A percentile compares a stretch with the other conserved stretches of the same genome.
phyloP scores from a whole-genome alignment of 768 basidiomycete genomes.

The Dacryopinax primogenitus region DNA sequence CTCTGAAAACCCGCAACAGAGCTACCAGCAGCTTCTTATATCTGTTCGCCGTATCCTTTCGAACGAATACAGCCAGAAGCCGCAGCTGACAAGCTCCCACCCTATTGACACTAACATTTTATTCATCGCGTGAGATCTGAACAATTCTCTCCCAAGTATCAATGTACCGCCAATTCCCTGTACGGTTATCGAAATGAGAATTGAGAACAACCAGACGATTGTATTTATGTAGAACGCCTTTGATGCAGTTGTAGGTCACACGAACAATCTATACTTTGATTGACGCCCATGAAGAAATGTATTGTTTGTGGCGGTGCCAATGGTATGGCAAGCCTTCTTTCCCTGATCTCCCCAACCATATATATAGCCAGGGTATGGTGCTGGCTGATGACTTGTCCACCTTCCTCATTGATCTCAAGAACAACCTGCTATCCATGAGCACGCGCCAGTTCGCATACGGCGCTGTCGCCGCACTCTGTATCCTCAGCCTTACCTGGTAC shows the following conservation, averaged over 20 bases:
- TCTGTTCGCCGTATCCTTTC: slow-evolving; percentile 9
- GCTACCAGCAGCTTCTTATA: slow-evolving; percentile 21
- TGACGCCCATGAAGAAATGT: too few species aligned
- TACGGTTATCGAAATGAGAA: too few species aligned
- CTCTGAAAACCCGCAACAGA: slow-evolving; percentile 29
- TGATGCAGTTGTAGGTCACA: too few species aligned
- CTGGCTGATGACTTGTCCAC: not conserved
- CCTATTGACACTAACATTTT: slow-evolving; percentile 27
- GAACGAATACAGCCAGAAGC: slow-evolving; percentile 32
- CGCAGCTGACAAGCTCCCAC: slow-evolving; percentile 27
- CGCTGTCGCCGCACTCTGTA: not conserved
- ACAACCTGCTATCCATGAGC: not conserved
- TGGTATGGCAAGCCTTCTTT: too few species aligned
- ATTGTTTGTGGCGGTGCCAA: too few species aligned
- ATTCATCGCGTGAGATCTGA: slow-evolving; percentile 22
- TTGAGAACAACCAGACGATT: too few species aligned
- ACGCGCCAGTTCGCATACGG: not conserved
- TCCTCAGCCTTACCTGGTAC: not conserved
- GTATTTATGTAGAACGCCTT: too few species aligned
- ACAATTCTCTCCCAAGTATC: not conserved
- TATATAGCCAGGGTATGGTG: too few species aligned
- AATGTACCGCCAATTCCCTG: too few species aligned
- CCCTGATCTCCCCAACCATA: too few species aligned
- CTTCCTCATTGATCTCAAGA: not conserved
- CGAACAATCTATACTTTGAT: too few species aligned